Evolutionary conservation across 2,329 filamentous ascomycete genomes (phyloP), one percentile per base, ranked within the genome.

Genomic region (Penicillium sp.): DNA sequence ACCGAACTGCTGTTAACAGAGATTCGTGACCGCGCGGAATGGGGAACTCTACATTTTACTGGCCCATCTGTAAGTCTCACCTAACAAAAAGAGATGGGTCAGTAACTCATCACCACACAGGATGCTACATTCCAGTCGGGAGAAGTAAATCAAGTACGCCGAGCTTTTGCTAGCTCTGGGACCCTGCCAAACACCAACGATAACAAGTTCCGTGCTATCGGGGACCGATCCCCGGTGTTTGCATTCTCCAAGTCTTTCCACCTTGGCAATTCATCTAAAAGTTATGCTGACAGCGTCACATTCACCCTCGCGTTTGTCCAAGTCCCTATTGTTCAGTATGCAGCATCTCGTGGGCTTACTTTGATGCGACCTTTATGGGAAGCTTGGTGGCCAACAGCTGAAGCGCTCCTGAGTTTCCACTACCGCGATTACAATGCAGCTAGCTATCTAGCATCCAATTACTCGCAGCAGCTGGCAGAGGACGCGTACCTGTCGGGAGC

Each of bases 221-320:
- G 86, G 75, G 84, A 91, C 42, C 79, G 88, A 27, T 86, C 92
- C 65, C 89, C 89, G 0, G 84, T 91, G 3, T 92, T 93, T 71
- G 88, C 88, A 0, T 93, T 91, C 65, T 77, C 83, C 12, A 86
- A 86, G 59, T 75, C 77, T 4, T 86, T 88, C 67, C 72, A 73
- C 13, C 70, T 84, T 4, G 72, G 79, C 25, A 57, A 55, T 18
- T 60, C 57, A n/a, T 19, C 49, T 1, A 56, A 56, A 6, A 41
- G 36, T 59, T 27, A 62, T 50, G 76, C 73, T n/a, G 77, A 80
- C 35, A 85, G 79, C 50, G 78, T 85, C 5, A 75, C 85, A 2
- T 93, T 93, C 66, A 91, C 87, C 0, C 79, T 93, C 58, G 82
- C 86, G 3, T 81, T 90, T 52, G 80, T 87, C 25, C 89, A 93